phyloP scores from a whole-genome alignment of 2,329 filamentous ascomycete species.

The Colletotrichum abscissum region DNA sequence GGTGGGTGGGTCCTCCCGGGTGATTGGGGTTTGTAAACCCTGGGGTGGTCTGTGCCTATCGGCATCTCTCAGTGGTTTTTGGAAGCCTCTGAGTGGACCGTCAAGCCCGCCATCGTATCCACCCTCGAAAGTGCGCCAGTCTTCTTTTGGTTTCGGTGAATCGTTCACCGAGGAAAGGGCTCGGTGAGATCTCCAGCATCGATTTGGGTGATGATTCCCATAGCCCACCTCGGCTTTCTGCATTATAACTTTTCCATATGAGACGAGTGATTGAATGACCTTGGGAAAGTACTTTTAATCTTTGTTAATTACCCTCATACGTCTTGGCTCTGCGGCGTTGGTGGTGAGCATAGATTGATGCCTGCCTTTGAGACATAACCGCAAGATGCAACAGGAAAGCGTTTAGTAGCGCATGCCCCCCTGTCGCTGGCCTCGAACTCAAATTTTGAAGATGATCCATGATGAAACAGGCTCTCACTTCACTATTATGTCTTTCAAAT shows the following conservation, averaged over 20 bases:
- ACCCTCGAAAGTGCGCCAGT: fast-evolving
- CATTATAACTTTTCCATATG: not conserved
- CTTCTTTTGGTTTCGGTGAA: not conserved
- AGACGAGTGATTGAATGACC: too few species aligned
- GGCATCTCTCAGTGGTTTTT: not conserved
- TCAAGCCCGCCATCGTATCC: not conserved
- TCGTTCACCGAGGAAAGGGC: not conserved
- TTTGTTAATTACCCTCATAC: fast-evolving
- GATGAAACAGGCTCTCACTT: fast-evolving
- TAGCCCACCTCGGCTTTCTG: not conserved
- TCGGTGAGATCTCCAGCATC: not conserved
- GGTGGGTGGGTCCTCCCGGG: conserved; percentile 1
- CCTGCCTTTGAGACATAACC: not conserved
- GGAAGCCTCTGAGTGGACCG: not conserved
- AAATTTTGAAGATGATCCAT: not conserved
- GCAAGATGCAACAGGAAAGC: not conserved
- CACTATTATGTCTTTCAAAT: not conserved
- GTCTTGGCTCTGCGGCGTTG: not conserved
- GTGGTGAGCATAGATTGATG: not conserved
- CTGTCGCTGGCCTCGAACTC: not conserved
- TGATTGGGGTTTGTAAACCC: conserved; percentile 41
- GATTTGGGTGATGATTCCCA: not conserved
- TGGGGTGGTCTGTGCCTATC: conserved; percentile 15
- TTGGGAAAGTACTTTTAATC: fast-evolving
- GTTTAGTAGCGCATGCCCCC: not conserved